phyloP scores from a whole-genome alignment of 768 basidiomycete species.

The Wakefieldia striispora region DNA sequence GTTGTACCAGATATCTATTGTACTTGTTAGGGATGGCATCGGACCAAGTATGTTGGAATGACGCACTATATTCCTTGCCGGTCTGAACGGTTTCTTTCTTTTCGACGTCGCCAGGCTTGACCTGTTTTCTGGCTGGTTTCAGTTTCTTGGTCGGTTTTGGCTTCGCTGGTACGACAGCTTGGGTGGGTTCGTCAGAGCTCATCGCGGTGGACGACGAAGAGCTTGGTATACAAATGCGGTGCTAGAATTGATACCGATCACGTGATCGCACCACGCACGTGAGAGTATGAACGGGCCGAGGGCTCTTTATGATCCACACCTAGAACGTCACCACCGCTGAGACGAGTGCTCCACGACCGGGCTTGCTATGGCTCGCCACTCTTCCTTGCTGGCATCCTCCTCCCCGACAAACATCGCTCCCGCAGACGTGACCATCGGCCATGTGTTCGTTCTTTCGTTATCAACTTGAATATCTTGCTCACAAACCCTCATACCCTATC shows the following conservation, averaged over 20 bases:
- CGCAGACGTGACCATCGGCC: conserved; percentile 53
- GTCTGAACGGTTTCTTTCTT: conserved; percentile 87
- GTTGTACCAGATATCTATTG: conserved; percentile 93
- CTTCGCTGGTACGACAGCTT: conserved; percentile 15
- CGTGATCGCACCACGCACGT: conserved; percentile 20
- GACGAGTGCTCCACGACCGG: neutral
- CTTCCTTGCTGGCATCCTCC: conserved; percentile 42
- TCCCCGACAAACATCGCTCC: conserved; percentile 41
- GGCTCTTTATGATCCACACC: neutral
- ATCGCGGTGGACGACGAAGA: conserved; percentile 23
- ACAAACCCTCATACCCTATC: conserved; percentile 9
- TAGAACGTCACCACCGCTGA: conserved; percentile 11
- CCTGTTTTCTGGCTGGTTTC: conserved; percentile 92
- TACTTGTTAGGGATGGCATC: conserved; percentile 7
- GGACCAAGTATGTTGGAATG: neutral
- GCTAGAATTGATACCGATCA: conserved; percentile 5
- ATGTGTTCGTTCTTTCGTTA: conserved; percentile 49
- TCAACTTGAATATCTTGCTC: neutral
- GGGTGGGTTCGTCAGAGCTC: conserved; percentile 29
- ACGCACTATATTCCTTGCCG: conserved; percentile 94
- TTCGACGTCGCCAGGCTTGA: conserved; percentile 85
- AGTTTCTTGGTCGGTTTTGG: conserved; percentile 57
- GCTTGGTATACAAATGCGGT: neutral
- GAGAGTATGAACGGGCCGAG: conserved; percentile 19
- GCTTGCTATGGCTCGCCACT: conserved; percentile 45